Evolutionary conservation across 805 yeast genomes (phyloP).

Genomic region (Dipodascus geniculatus): DNA sequence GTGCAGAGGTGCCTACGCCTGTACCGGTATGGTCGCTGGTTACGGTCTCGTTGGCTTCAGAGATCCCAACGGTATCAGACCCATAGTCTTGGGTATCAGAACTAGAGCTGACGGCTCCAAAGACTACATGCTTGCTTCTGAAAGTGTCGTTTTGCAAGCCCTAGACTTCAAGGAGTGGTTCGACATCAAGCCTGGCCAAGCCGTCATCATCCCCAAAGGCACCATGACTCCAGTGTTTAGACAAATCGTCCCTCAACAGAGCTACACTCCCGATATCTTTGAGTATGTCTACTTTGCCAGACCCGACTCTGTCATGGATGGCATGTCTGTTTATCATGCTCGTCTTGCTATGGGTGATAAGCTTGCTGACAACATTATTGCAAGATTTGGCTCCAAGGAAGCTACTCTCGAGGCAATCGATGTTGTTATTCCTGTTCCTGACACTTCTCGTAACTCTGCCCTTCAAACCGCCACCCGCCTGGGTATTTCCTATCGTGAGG

Average conservation of each 20-base stretch:
- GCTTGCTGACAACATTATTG: slow-evolving; percentile 59
- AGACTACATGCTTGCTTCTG: slow-evolving; percentile 93
- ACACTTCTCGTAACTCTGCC: slow-evolving; percentile 94
- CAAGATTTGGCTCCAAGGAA: slow-evolving; percentile 32
- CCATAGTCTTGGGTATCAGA: slow-evolving; percentile 79
- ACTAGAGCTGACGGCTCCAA: slow-evolving; percentile 49
- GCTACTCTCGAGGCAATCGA: slow-evolving; percentile 53
- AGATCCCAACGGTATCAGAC: slow-evolving; percentile 95
- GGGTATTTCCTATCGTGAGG: slow-evolving; percentile 83
- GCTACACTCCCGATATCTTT: slow-evolving; percentile 90
- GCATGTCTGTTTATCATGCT: slow-evolving; percentile 89
- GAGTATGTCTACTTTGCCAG: slow-evolving; percentile 98
- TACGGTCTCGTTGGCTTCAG: slow-evolving; percentile 92
- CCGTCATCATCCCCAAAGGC: slow-evolving; percentile 80
- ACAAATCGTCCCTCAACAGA: slow-evolving; percentile 68
- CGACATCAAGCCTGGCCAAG: slow-evolving; percentile 91
- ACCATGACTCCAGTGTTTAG: slow-evolving; percentile 63
- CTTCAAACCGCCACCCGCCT: slow-evolving; percentile 79
- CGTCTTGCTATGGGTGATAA: slow-evolving; percentile 90
- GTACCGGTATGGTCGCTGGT: slow-evolving; percentile 91
- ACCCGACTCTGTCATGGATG: slow-evolving; percentile 92
- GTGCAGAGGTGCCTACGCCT: slow-evolving; percentile 95
- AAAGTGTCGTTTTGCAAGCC: slow-evolving; percentile 88
- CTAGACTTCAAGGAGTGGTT: slow-evolving; percentile 71
- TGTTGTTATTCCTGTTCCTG: slow-evolving; percentile 96